phyloP scores from a whole-genome alignment of 495 filamentous ascomycete genomes.

The Halenospora varia region DNA sequence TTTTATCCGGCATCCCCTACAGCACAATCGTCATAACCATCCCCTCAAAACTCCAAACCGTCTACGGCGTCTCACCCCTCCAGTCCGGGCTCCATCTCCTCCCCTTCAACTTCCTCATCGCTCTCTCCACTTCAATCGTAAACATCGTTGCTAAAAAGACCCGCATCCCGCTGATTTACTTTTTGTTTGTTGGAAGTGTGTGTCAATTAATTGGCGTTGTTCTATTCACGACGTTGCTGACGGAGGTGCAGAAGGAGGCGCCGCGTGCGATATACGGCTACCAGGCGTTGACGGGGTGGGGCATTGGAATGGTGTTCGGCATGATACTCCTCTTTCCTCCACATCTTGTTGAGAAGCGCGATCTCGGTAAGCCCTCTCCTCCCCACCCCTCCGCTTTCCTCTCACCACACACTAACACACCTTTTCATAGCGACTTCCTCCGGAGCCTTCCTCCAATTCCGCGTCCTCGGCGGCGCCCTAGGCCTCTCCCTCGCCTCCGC shows the following conservation, averaged over 20 bases:
- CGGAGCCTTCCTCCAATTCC: not conserved
- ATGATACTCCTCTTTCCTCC: not conserved
- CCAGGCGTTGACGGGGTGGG: not conserved
- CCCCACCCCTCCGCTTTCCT: not conserved
- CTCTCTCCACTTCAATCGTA: slow-evolving; percentile 47
- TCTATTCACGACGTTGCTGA: not conserved
- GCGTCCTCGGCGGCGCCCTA: not conserved
- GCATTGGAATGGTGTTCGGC: not conserved
- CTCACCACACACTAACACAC: not conserved
- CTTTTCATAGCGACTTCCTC: not conserved
- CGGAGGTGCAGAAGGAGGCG: not conserved
- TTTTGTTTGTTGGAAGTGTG: not conserved
- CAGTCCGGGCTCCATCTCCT: slow-evolving; percentile 55
- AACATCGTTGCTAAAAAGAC: slow-evolving; percentile 27
- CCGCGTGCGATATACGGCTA: not conserved
- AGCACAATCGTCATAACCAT: slow-evolving; percentile 52
- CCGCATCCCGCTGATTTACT: not conserved
- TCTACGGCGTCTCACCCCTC: slow-evolving; percentile 41
- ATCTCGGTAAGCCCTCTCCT: not conserved
- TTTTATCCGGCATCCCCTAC: slow-evolving; percentile 29
- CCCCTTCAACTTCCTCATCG: slow-evolving; percentile 44
- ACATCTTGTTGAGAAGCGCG: not conserved
- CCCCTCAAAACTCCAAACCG: slow-evolving; percentile 57
- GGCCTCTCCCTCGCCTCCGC: not conserved
- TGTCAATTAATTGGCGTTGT: not conserved